phyloP scores from a whole-genome alignment of 1,284 basidiomycete genomes.

The Quambalaria eucalypti region DNA sequence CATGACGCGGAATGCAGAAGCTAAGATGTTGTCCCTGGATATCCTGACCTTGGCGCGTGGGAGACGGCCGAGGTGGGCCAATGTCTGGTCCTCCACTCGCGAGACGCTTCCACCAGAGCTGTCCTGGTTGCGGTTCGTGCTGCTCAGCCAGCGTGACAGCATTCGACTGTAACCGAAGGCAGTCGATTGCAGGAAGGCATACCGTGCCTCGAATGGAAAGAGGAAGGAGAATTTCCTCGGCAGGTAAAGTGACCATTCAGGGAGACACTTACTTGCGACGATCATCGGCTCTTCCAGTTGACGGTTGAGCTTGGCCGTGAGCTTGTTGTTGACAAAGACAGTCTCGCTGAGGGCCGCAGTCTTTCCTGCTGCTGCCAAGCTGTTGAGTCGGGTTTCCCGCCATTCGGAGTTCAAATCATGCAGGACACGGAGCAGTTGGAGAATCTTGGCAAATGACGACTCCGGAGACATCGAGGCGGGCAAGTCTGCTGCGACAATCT shows the following conservation, averaged over 20 bases:
- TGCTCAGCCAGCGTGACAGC: slow-evolving; percentile 78
- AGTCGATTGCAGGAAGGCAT: slow-evolving; percentile 90
- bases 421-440: slow-evolving; percentile 78
- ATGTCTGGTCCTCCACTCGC: slow-evolving; percentile 62
- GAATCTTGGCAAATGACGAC: slow-evolving; percentile 76
- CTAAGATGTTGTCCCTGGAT: slow-evolving; percentile 82
- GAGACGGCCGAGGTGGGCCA: slow-evolving; percentile 80
- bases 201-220: slow-evolving; percentile 94
- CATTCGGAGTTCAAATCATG: slow-evolving; percentile 68
- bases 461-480: slow-evolving; percentile 72
- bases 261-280: slow-evolving; percentile 88
- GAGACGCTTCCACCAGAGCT: slow-evolving; percentile 10
- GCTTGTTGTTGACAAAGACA: slow-evolving; percentile 92
- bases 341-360: slow-evolving; percentile 54
- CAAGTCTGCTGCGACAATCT: slow-evolving; percentile 28
- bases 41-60: slow-evolving; percentile 95
- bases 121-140: slow-evolving; percentile 54
- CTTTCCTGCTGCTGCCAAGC: slow-evolving; percentile 12
- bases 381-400: slow-evolving; percentile 22
- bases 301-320: slow-evolving; percentile 93
- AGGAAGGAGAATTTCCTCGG: slow-evolving; percentile 93
- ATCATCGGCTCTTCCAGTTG: slow-evolving; percentile 98
- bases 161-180: slow-evolving; percentile 93
- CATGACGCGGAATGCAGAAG: slow-evolving; percentile 95
- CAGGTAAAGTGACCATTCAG: slow-evolving; percentile 90